Evolutionary conservation across 2,329 filamentous ascomycete species (phyloP), one percentile per base, ranked within the genome.

Genomic region (Mollisia scopiformis): DNA sequence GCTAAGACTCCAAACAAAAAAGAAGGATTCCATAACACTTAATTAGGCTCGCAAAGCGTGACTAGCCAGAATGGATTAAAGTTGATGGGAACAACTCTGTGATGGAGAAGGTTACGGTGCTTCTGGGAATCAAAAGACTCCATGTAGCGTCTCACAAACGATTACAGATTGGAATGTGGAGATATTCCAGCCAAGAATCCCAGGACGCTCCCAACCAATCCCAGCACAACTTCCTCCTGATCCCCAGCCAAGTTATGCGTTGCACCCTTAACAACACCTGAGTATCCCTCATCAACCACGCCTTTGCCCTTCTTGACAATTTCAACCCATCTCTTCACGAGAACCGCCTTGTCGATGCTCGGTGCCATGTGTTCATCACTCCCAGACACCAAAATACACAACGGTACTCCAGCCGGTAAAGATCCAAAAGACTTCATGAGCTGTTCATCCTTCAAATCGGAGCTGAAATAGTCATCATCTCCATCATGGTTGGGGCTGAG

Each of bases 391-490:
- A 87, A 54, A 8, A 87, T 78, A 67, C 81, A 74, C 1, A 86
- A 50, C 5, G 77, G 76, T n/a, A 75, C 76, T 13, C 58, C 68
- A 2, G 75, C 63, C 8, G 73, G 76, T 10, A 86, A 67, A 46
- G 64, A 74, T 0, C 88, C 88, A 75, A 90, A 91, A 0, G 84
- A 87, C 25, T 72, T 71, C 58, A 72, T 67, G 35, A 90, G 71
- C 28, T 78, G 74, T 56, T 80, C 75, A 43, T 85, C 82, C 0
- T 68, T 71, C 31, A 90, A 73, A 74, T 91, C 88, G 10, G 81
- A 84, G 57, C 84, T 88, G 74, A 91, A 91, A 65, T 87, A 85
- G 71, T 91, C 88, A 72, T 91, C 88, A 50, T 84, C 83, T 2
- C 83, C 84, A 28, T 80, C 80, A 54, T 79, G 75, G 50, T 79